phyloP scores from a whole-genome alignment of 2,329 filamentous ascomycete species.

The Fusarium circinatum region DNA sequence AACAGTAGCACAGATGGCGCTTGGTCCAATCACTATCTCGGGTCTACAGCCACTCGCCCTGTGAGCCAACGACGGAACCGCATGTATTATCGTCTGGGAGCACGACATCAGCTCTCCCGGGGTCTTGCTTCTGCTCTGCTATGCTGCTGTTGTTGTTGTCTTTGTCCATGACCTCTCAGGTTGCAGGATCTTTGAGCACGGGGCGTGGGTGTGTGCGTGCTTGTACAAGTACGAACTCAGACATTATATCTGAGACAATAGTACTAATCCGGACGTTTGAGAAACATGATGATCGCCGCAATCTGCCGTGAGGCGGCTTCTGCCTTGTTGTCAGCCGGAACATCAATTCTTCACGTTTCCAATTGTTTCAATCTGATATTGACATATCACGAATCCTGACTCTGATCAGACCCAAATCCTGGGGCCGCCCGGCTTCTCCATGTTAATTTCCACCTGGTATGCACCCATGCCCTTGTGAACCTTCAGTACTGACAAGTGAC shows the following conservation, averaged over 20 bases:
- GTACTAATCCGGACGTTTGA: slow-evolving; percentile 7
- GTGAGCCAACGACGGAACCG: slow-evolving; percentile 33
- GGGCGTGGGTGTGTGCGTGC: slow-evolving; percentile 18
- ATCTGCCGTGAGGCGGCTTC: neutral
- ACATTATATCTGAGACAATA: slow-evolving; percentile 40
- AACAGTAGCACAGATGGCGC: slow-evolving; percentile 25
- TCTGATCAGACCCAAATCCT: neutral
- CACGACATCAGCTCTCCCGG: slow-evolving; percentile 28
- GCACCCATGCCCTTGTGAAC: neutral
- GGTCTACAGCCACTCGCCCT: slow-evolving; percentile 40
- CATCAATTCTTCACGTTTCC: slow-evolving; percentile 4
- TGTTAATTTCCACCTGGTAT: neutral
- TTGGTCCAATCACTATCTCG: slow-evolving; percentile 31
- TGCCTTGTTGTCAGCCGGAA: neutral
- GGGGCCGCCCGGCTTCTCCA: neutral
- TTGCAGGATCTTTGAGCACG: slow-evolving; percentile 35
- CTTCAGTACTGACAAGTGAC: neutral
- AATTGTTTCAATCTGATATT: slow-evolving; percentile 1
- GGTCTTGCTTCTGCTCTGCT: slow-evolving; percentile 16
- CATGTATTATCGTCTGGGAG: slow-evolving; percentile 43
- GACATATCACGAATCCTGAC: neutral
- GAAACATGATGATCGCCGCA: slow-evolving; percentile 20
- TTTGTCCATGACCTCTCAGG: neutral
- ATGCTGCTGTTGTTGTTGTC: neutral
- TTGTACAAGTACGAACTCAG: slow-evolving; percentile 17